phyloP scores from a whole-genome alignment of 495 filamentous ascomycete genomes.

The Thermothielavioides terrestris region DNA sequence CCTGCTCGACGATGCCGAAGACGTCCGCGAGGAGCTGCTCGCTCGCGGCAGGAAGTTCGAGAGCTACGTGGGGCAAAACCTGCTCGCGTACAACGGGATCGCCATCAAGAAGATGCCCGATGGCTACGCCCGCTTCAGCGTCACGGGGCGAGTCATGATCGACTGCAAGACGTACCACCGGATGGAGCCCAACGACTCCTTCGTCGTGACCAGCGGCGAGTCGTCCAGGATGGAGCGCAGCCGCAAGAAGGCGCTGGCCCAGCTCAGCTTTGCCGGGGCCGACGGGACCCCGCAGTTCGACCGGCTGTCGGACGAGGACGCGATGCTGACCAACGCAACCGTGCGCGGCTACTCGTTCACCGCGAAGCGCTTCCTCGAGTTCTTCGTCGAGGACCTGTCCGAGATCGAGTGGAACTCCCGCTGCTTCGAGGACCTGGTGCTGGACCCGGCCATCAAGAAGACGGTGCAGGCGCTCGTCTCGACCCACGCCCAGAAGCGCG shows the following conservation, averaged over 20 bases:
- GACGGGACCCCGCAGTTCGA: constrained; percentile 10
- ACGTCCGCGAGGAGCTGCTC: constrained; percentile 16
- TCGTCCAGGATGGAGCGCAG: constrained; percentile 3
- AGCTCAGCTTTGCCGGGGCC: constrained; percentile 1
- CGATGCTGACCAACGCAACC: constrained; percentile 20
- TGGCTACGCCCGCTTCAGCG: constrained; percentile 20
- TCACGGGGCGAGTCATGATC: constrained; percentile 30
- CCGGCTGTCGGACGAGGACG: constrained; percentile 24
- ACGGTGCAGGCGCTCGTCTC: constrained; percentile 45
- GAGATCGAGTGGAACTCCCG: constrained; percentile 25
- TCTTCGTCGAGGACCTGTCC: constrained; percentile 23
- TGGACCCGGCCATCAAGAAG: constrained; percentile 43
- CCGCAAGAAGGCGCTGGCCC: background rate
- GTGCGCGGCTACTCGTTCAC: constrained; percentile 30
- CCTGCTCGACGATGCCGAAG: constrained; percentile 16
- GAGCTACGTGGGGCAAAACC: constrained; percentile 23
- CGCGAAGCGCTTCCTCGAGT: constrained; percentile 26
- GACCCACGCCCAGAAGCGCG: constrained; percentile 22
- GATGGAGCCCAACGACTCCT: constrained; percentile 18
- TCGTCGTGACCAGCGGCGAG: constrained; percentile 9
- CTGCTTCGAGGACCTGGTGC: constrained; percentile 48
- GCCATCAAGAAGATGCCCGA: constrained; percentile 20
- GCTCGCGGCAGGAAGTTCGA: constrained; percentile 29
- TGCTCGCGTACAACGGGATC: constrained; percentile 22
- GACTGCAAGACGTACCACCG: constrained; percentile 29